Evolutionary conservation across 2,329 filamentous ascomycete species (phyloP).

Genomic region (Paecilomyces sp.): DNA sequence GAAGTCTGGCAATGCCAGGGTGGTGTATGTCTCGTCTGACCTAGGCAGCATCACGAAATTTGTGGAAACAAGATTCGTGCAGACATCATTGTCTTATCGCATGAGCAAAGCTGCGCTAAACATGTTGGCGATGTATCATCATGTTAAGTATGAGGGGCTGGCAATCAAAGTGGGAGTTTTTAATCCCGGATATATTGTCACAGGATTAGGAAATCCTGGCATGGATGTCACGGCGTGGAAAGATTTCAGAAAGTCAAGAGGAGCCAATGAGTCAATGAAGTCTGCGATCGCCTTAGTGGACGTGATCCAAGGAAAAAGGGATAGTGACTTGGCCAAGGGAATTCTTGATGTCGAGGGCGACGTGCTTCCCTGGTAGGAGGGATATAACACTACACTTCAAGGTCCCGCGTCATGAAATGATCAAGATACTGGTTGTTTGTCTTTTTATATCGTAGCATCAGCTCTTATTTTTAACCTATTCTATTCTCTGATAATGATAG

Average conservation of each 20-base stretch:
- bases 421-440: no score
- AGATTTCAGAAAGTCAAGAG: not conserved
- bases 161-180: conserved; percentile 4
- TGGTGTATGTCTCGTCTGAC: not conserved
- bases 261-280: conserved; percentile 1
- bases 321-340: conserved; percentile 1
- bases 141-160: not conserved
- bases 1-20: not conserved
- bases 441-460: no score
- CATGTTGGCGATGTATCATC: conserved; percentile 2
- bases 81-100: conserved; percentile 1
- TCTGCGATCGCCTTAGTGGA: not conserved
- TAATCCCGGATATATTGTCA: conserved; percentile 4
- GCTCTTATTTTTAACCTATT: no score
- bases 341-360: not conserved
- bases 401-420: no score
- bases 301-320: conserved; percentile 2
- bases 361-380: not conserved
- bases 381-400: no score
- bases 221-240: not conserved
- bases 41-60: not conserved
- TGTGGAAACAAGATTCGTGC: not conserved
- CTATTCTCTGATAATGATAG: no score
- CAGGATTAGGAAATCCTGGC: not conserved
- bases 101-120: conserved; percentile 5